These are phyloP conservation scores for Salvia hispanica DNA, from an alignment of 257 asterid genomes.

Conservation along the genomic window DNA sequence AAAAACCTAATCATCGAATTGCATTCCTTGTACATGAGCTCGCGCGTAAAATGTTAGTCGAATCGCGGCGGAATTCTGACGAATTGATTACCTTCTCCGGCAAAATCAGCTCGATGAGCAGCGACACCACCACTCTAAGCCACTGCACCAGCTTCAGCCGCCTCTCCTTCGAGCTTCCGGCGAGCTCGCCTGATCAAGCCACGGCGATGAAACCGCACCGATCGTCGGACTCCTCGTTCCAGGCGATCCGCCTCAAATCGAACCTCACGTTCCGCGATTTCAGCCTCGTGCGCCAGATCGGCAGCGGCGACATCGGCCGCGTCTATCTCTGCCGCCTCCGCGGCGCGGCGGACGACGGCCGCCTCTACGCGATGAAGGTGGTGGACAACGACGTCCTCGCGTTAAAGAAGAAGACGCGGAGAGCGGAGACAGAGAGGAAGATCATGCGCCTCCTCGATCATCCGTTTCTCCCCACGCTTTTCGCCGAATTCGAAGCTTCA, in stretches of 20 bases:
- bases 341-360: slow-evolving; percentile 37
- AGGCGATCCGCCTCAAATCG: slow-evolving; percentile 38
- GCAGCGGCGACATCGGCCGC: slow-evolving; percentile 83
- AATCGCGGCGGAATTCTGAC: slow-evolving; percentile 37
- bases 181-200: slow-evolving; percentile 54
- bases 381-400: slow-evolving; percentile 72
- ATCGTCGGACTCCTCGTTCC: slow-evolving; percentile 73
- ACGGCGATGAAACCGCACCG: slow-evolving; percentile 65
- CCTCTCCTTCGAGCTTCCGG: slow-evolving; percentile 61
- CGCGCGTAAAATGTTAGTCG: slow-evolving; percentile 35
- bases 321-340: slow-evolving; percentile 72
- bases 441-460: slow-evolving; percentile 72
- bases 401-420: slow-evolving; percentile 63
- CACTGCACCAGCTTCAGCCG: slow-evolving; percentile 70
- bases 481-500: slow-evolving; percentile 75
- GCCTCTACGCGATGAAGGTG: slow-evolving; percentile 79
- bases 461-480: slow-evolving; percentile 74
- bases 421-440: slow-evolving; percentile 84
- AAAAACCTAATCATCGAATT: background rate
- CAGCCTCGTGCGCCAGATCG: slow-evolving; percentile 74
- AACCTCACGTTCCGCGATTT: slow-evolving; percentile 62
- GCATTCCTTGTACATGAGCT: slow-evolving; percentile 23
- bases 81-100: slow-evolving; percentile 35
- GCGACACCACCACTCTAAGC: slow-evolving; percentile 49
- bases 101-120: slow-evolving; percentile 67